Evolutionary conservation across 192 early-diverging fungal genomes (phyloP), one percentile per base, ranked within the genome.

Genomic region (Dimargaris verticillata): DNA sequence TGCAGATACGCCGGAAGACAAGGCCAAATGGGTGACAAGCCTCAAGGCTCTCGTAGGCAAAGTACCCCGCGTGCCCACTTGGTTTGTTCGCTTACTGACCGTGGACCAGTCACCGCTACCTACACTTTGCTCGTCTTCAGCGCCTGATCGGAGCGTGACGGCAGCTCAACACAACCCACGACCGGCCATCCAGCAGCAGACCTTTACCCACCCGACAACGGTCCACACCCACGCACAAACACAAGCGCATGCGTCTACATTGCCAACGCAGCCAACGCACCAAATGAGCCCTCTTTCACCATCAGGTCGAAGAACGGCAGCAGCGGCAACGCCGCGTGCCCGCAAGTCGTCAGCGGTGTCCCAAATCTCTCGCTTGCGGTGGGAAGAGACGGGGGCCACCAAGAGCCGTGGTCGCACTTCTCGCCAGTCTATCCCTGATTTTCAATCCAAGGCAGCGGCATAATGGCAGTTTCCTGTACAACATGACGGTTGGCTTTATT

Each of bases 21-120:
- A 59, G 38, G 13, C 13, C 9, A 25, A 44, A 5, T 59, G 57
- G 57, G 5, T 59, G 18, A 10, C 41, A 1, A 43, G n/a, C 43
- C 43, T 59, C 22, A 15, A 25, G 17, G 42, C 33, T 10, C 33
- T 59, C 13, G 57, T 59, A 5, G 57, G 57, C 6, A 28, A 44
- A 20, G 57, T 59, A 15, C 57, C 57, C 43, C 57, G 57, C 10
- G 57, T 59, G 29, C 57, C 57, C 43, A 59, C 43, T 33, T 59
- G 57, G 57, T 59, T 59, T 43, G 57, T 59, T 20, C 57, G 57
- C 43, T 33, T 59, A 41, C 42, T 59, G 41, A 59, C 57, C 18
- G n/a, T 59, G 33, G 57, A 43, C 43, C 24, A 25, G 28, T 17
- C 26, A 2, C 26, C 22, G 53, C 14, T 33, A 55, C 3, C 53